Evolutionary conservation across 2,329 filamentous ascomycete species (phyloP).

Genomic region (Rugonectria rugulosa): DNA sequence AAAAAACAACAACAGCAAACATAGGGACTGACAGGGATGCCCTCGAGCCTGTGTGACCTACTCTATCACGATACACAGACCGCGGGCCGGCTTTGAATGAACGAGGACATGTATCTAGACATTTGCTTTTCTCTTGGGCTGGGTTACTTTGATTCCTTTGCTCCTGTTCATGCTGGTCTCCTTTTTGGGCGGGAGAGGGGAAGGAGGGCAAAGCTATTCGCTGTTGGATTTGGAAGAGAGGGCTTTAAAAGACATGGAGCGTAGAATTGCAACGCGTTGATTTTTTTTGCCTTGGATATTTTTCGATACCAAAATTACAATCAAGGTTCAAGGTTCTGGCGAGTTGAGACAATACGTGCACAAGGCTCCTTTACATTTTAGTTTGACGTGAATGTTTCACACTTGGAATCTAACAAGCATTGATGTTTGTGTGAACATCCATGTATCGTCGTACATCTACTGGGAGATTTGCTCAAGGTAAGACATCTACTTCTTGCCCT

Average conservation of each 20-base stretch:
- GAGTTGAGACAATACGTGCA: neutral
- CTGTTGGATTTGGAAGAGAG: constrained; percentile 15
- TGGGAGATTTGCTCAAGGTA: neutral
- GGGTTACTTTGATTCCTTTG: constrained; percentile 26
- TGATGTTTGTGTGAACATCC: too few species aligned
- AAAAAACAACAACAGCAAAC: constrained; percentile 12
- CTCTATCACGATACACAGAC: constrained; percentile 13
- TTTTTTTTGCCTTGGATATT: constrained; percentile 18
- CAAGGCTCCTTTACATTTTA: too few species aligned
- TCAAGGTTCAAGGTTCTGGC: too few species aligned
- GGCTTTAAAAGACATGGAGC: constrained; percentile 32
- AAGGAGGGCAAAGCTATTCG: neutral
- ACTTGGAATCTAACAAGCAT: too few species aligned
- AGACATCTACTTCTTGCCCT: constrained; percentile 58
- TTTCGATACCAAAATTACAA: neutral
- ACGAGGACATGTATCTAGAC: constrained; percentile 38
- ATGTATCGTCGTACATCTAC: too few species aligned
- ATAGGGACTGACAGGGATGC: neutral
- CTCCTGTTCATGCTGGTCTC: constrained; percentile 20
- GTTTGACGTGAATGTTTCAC: too few species aligned
- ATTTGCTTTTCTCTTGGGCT: constrained; percentile 26
- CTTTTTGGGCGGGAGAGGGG: constrained; percentile 6
- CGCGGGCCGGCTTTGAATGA: constrained; percentile 22
- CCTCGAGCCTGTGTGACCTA: constrained; percentile 8
- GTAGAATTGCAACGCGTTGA: constrained; percentile 31